A percentile compares a stretch with the other conserved stretches of the same genome.
Evolutionary conservation across 257 asterid genomes (phyloP).

Genomic region (Fraxinus cuspidata): DNA sequence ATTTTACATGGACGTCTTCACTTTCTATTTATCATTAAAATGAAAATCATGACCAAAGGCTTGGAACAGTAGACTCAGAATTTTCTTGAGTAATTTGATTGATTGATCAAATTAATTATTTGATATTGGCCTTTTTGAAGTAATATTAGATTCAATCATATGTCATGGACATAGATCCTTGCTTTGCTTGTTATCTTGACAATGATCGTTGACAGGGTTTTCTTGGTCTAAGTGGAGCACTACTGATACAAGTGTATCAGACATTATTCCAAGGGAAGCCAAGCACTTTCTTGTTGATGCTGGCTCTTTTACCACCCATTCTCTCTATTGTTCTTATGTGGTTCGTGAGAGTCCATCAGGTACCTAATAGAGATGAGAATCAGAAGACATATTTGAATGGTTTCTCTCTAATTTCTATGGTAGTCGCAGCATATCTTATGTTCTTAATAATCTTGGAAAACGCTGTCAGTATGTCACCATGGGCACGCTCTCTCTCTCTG

Average conservation of each 20-base stretch:
- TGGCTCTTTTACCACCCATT: conserved; percentile 68
- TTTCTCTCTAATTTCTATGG: conserved; percentile 63
- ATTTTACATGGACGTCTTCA: neutral
- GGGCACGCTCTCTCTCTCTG: conserved; percentile 46
- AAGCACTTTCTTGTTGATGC: conserved; percentile 67
- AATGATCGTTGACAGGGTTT: conserved; percentile 60
- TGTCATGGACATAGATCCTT: neutral
- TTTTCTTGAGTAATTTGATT: neutral
- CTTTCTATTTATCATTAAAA: neutral
- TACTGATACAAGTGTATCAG: conserved; percentile 74
- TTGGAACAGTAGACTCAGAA: neutral
- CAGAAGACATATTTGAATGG: conserved; percentile 56
- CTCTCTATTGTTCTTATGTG: conserved; percentile 67
- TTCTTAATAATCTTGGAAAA: conserved; percentile 56
- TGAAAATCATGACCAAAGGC: neutral
- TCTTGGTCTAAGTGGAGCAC: conserved; percentile 94
- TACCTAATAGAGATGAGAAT: conserved; percentile 39
- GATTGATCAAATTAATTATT: neutral
- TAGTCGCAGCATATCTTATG: conserved; percentile 67
- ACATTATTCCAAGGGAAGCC: conserved; percentile 70
- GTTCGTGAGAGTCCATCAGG: conserved; percentile 53
- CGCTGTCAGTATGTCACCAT: conserved; percentile 40
- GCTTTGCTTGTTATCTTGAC: neutral
- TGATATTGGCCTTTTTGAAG: neutral
- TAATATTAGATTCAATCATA: neutral